Evolutionary conservation across 2,329 filamentous ascomycete genomes (phyloP).

Genomic region (Colletotrichum cordylinicola): DNA sequence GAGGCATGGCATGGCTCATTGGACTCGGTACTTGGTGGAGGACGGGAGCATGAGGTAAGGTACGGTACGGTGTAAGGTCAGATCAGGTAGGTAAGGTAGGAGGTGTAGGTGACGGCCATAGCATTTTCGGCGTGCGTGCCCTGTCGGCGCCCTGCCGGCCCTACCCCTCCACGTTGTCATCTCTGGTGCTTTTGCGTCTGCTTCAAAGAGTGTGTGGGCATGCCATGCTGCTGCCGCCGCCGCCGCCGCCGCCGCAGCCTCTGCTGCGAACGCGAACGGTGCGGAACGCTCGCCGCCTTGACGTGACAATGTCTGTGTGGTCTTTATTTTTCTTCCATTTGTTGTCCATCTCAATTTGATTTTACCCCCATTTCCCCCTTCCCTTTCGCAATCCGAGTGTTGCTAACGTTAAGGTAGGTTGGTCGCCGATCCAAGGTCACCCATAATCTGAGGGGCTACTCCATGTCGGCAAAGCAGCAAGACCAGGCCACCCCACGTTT

Average conservation of each 20-base stretch:
- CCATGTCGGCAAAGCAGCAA: neutral
- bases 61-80: neutral
- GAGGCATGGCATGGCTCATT: neutral
- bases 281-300: neutral
- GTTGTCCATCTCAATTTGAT: neutral
- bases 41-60: neutral
- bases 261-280: neutral
- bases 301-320: slow-evolving; percentile 3
- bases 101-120: neutral
- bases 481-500: neutral
- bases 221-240: neutral
- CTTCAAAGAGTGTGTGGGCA: neutral
- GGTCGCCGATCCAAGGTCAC: neutral
- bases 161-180: neutral
- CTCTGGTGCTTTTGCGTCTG: neutral
- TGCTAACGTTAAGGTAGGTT: neutral
- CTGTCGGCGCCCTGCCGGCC: slow-evolving; percentile 19
- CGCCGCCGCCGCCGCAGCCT: neutral
- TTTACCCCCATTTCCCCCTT: neutral
- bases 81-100: neutral
- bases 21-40: neutral
- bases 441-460: neutral
- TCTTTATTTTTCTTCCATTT: neutral
- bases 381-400: neutral
- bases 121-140: slow-evolving; percentile 12